Evolutionary conservation across 164 flowering plant genomes (phyloP).

Genomic region (Annona squamosa): DNA sequence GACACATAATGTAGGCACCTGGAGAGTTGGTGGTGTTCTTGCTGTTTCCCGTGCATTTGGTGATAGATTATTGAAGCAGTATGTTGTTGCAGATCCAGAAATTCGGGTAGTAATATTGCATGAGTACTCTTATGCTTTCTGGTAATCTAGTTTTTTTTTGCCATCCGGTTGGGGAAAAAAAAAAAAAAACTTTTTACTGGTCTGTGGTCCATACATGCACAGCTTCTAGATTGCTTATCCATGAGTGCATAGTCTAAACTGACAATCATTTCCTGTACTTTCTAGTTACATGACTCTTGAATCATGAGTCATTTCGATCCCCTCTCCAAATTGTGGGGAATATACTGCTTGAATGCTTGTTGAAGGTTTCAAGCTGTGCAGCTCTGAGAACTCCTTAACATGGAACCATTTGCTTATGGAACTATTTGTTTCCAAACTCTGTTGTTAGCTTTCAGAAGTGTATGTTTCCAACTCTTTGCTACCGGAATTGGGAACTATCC

Average conservation of each 20-base stretch:
- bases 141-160: too few species aligned
- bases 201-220: background rate
- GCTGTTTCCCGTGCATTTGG: constrained; percentile 99
- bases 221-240: background rate
- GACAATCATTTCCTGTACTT: background rate
- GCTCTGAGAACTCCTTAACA: too few species aligned
- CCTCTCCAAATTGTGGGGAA: too few species aligned
- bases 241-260: background rate
- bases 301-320: too few species aligned
- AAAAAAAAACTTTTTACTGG: background rate
- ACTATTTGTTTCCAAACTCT: too few species aligned
- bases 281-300: background rate
- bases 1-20: constrained; percentile 51
- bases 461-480: too few species aligned
- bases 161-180: too few species aligned
- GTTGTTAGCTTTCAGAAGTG: too few species aligned
- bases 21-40: constrained; percentile 99
- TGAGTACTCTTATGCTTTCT: background rate
- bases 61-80: constrained; percentile 91
- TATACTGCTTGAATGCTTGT: too few species aligned
- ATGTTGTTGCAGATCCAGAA: constrained; percentile 98
- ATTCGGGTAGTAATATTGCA: constrained; percentile 51
- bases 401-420: too few species aligned
- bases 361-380: too few species aligned
- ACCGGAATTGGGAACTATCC: too few species aligned